phyloP scores from a whole-genome alignment of 768 basidiomycete genomes.

The Roridomyces roridus region DNA sequence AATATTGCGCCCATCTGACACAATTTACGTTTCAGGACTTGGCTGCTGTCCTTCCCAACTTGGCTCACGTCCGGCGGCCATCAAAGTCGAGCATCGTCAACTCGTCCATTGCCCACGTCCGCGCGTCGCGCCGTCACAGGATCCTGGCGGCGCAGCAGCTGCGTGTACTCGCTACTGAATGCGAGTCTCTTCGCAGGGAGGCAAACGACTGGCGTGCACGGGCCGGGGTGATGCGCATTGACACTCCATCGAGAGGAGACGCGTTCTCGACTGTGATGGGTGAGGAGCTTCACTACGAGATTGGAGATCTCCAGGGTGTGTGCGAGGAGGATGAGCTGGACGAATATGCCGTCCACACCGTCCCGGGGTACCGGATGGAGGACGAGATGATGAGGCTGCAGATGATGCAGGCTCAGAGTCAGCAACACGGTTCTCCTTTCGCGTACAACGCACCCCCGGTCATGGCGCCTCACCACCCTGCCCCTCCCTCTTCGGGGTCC shows the following conservation, averaged over 20 bases:
- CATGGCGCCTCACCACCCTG: constrained; percentile 9
- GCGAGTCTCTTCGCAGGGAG: constrained; percentile 71
- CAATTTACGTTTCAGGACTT: constrained; percentile 59
- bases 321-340: constrained; percentile 24
- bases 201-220: constrained; percentile 77
- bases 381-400: constrained; percentile 28
- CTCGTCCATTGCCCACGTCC: constrained; percentile 72
- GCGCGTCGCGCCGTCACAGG: constrained; percentile 65
- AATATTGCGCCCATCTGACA: not conserved
- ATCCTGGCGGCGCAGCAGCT: constrained; percentile 68
- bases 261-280: constrained; percentile 56
- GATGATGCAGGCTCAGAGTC: constrained; percentile 22
- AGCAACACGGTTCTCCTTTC: constrained; percentile 14
- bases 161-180: constrained; percentile 62
- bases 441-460: constrained; percentile 22
- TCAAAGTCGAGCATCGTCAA: constrained; percentile 84
- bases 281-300: constrained; percentile 44
- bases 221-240: constrained; percentile 57
- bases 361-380: constrained; percentile 24
- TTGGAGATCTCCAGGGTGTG: constrained; percentile 22
- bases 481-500: constrained; percentile 16
- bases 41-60: constrained; percentile 72
- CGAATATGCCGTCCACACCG: constrained; percentile 17
- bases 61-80: constrained; percentile 71
- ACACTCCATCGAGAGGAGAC: constrained; percentile 58